Percentiles rank a stretch among this genome's conserved stretches.
Conservation (phyloP, 768 basidiomycete genomes). For the Boletus vinaceobasis region DNA sequence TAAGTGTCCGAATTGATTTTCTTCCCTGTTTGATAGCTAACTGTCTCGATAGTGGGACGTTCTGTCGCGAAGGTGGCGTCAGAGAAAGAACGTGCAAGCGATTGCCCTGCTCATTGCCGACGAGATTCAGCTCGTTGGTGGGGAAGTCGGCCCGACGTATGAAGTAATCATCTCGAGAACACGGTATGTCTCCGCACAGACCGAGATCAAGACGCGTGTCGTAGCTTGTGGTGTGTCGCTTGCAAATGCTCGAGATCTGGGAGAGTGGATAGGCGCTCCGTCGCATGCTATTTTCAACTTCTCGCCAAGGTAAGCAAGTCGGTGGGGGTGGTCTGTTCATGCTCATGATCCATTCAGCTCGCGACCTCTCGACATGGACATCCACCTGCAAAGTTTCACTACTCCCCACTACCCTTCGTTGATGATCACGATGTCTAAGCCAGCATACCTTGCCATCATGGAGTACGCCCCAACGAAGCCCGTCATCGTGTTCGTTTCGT, state of each 20-base stretch:
- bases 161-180: constrained; percentile 95
- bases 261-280: constrained; percentile 96
- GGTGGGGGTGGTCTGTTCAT: not conserved
- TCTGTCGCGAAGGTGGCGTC: constrained; percentile 91
- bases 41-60: constrained; percentile 77
- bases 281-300: constrained; percentile 98
- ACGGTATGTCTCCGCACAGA: constrained; percentile 94
- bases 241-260: constrained; percentile 92
- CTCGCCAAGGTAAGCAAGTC: constrained; percentile 66
- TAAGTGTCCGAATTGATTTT: constrained; percentile 31
- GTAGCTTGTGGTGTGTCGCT: constrained; percentile 94
- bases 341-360: constrained; percentile 49
- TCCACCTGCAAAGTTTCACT: constrained; percentile 92
- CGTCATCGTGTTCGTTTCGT: constrained; percentile 90
- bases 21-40: not conserved
- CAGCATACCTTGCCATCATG: constrained; percentile 87
- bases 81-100: constrained; percentile 93
- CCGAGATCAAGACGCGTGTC: constrained; percentile 87
- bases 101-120: constrained; percentile 93
- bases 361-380: constrained; percentile 95
- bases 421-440: constrained; percentile 99
- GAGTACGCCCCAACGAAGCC: constrained; percentile 86
- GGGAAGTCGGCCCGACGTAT: constrained; percentile 93
- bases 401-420: constrained; percentile 98
- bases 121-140: constrained; percentile 92